phyloP scores from a whole-genome alignment of 495 filamentous ascomycete species.

The Darksidea phi region DNA sequence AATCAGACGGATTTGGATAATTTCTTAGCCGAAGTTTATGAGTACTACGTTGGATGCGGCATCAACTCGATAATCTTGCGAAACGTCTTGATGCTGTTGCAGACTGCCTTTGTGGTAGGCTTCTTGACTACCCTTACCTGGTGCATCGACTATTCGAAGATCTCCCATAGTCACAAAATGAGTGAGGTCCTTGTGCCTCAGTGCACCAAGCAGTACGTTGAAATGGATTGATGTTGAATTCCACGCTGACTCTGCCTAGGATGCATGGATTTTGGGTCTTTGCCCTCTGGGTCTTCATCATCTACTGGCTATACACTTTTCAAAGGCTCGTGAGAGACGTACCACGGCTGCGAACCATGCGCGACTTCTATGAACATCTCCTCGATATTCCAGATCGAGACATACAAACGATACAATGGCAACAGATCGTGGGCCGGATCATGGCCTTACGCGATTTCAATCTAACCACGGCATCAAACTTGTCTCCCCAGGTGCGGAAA shows the following conservation, averaged over 20 bases:
- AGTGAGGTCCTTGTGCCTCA: conserved; percentile 74
- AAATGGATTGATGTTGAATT: neutral
- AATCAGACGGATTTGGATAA: conserved; percentile 90
- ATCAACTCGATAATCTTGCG: conserved; percentile 85
- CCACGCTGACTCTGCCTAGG: conserved; percentile 20
- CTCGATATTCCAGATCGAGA: conserved; percentile 85
- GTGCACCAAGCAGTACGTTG: conserved; percentile 66
- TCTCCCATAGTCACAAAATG: conserved; percentile 72
- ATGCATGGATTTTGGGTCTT: conserved; percentile 81
- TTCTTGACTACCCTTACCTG: conserved; percentile 83
- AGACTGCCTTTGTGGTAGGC: conserved; percentile 73
- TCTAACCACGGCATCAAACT: conserved; percentile 69
- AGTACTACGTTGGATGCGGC: conserved; percentile 81
- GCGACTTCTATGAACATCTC: conserved; percentile 85
- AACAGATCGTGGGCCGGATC: conserved; percentile 83
- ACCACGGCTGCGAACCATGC: conserved; percentile 70
- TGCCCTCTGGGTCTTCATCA: conserved; percentile 79
- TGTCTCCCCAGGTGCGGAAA: conserved; percentile 60
- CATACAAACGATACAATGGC: conserved; percentile 96
- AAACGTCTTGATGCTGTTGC: conserved; percentile 70
- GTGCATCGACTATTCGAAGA: conserved; percentile 77
- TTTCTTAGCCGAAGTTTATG: conserved; percentile 87
- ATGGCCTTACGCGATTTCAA: conserved; percentile 88
- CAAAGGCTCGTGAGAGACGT: conserved; percentile 74
- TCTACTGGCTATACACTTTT: conserved; percentile 80